Conservation (phyloP, 1,284 basidiomycete species). For the Malassezia caprae region DNA sequence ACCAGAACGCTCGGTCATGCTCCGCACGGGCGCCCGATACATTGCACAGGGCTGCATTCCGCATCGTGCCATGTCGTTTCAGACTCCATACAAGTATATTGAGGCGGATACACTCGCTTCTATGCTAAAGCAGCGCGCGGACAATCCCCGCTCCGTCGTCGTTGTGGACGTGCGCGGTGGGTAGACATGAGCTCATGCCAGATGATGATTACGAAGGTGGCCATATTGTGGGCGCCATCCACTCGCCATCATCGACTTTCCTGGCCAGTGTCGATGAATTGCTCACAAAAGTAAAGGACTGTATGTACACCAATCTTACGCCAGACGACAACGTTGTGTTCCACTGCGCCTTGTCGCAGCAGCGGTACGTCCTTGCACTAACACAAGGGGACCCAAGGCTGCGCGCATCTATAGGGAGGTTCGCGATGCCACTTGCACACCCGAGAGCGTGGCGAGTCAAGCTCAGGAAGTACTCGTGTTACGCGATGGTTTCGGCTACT, state of each 20-base stretch:
- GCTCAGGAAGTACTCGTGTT: slow-evolving; percentile 45
- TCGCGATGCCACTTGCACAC: slow-evolving; percentile 19
- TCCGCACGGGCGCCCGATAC: neutral
- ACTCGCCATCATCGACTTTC: slow-evolving; percentile 35
- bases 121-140: slow-evolving; percentile 17
- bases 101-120: slow-evolving; percentile 29
- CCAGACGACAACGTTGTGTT: slow-evolving; percentile 43
- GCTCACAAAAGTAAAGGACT: slow-evolving; percentile 27
- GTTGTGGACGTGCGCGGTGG: slow-evolving; percentile 41
- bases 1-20: neutral
- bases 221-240: slow-evolving; percentile 41
- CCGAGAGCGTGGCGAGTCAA: slow-evolving; percentile 11
- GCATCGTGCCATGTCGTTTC: slow-evolving; percentile 24
- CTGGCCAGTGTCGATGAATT: slow-evolving; percentile 30
- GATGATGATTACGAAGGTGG: slow-evolving; percentile 49
- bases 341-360: slow-evolving; percentile 48
- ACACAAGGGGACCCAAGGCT: slow-evolving; percentile 43
- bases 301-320: slow-evolving; percentile 12
- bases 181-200: slow-evolving; percentile 4
- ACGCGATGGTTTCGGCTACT: slow-evolving; percentile 46
- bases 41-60: neutral
- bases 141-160: slow-evolving; percentile 22
- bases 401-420: slow-evolving; percentile 47
- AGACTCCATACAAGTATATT: slow-evolving; percentile 31
- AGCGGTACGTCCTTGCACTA: slow-evolving; percentile 19